A percentile compares a stretch with the other conserved stretches of the same genome.
Conservation (phyloP, 1,284 basidiomycete genomes). For the Microbotryum intermedium region DNA sequence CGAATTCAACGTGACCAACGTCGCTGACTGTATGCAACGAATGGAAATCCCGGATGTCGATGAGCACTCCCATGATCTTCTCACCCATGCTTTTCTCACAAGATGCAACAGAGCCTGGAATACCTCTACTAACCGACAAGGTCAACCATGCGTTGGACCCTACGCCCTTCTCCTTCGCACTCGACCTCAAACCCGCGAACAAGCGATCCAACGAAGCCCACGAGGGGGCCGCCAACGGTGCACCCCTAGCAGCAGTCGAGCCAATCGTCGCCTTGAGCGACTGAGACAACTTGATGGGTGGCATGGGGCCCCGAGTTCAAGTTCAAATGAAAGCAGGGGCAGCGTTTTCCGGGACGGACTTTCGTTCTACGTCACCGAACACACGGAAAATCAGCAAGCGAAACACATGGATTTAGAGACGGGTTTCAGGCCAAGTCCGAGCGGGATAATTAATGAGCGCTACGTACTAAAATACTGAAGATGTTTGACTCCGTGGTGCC, state of each 20-base stretch:
- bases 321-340: too few relatives aligned
- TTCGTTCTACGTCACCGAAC: too few relatives aligned
- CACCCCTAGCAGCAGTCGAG: conserved; percentile 49
- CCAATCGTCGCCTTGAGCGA: conserved; percentile 61
- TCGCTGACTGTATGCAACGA: not conserved
- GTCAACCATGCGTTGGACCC: conserved; percentile 76
- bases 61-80: too few relatives aligned
- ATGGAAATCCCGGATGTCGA: not conserved
- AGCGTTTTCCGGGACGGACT: too few relatives aligned
- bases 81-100: too few relatives aligned
- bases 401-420: too few relatives aligned
- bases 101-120: not conserved
- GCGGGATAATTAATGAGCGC: too few relatives aligned
- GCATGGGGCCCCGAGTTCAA: too few relatives aligned
- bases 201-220: conserved; percentile 35
- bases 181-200: conserved; percentile 50
- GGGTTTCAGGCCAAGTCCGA: too few relatives aligned
- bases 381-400: too few relatives aligned
- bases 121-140: conserved; percentile 51
- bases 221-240: conserved; percentile 46
- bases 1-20: conserved; percentile 70
- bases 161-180: conserved; percentile 50
- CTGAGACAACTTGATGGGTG: conserved; percentile 34
- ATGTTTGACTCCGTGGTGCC: too few relatives aligned
- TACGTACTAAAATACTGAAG: too few relatives aligned